Conservation (phyloP, 2,329 filamentous ascomycete genomes). For the Calonectria fujianensis region DNA sequence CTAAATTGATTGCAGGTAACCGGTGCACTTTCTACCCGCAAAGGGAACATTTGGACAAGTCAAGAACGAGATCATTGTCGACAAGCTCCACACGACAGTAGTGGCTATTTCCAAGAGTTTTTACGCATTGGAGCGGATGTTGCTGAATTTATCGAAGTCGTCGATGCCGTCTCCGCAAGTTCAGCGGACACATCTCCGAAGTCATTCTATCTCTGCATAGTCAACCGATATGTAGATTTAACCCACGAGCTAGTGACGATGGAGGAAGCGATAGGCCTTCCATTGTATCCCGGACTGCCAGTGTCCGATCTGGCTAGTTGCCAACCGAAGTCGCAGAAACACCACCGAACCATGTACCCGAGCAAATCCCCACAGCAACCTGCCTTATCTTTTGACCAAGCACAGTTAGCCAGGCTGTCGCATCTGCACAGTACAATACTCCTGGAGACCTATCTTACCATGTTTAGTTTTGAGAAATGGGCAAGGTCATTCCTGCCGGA, state of each 20-base stretch:
- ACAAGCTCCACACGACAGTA: background rate
- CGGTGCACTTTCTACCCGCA: background rate
- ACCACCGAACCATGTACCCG: conserved; percentile 1
- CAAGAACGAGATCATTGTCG: background rate
- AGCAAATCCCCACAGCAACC: background rate
- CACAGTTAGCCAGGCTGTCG: background rate
- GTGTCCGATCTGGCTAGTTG: no score
- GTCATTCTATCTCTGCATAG: background rate
- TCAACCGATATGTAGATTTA: background rate
- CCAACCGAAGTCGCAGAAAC: no score
- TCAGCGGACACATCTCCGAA: background rate
- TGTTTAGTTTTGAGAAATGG: background rate
- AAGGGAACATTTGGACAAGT: background rate
- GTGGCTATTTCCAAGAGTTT: background rate
- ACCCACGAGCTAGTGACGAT: background rate
- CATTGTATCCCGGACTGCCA: background rate
- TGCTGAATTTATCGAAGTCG: conserved; percentile 4
- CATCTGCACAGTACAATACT: conserved; percentile 17
- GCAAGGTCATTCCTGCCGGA: background rate
- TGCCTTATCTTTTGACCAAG: background rate
- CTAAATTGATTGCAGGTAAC: conserved; percentile 1
- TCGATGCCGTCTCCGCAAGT: background rate
- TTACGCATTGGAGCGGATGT: background rate
- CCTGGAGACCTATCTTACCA: background rate
- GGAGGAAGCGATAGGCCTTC: background rate